These are phyloP conservation scores for Capronia epimyces DNA, from an alignment of 2,329 filamentous ascomycete genomes.

Conservation along the genomic window DNA sequence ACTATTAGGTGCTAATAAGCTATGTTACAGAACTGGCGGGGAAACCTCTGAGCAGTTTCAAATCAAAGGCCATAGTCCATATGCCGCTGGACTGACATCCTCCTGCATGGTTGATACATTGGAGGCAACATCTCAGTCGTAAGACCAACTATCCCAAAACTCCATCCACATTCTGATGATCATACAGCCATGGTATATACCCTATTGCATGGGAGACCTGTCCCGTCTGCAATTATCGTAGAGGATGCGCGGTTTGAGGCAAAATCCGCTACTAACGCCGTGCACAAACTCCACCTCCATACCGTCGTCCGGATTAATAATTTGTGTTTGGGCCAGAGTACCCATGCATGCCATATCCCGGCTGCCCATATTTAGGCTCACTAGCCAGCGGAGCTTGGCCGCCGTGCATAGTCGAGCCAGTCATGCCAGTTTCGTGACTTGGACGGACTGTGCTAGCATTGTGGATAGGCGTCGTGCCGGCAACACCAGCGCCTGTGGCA, in stretches of 20 bases:
- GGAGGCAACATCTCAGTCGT: not conserved
- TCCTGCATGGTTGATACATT: not conserved
- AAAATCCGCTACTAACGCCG: no score
- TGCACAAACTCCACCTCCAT: no score
- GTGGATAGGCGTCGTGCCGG: not conserved
- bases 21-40: not conserved
- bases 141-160: not conserved
- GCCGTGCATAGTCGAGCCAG: slow-evolving; percentile 43
- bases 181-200: no score
- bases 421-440: slow-evolving; percentile 48
- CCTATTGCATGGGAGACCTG: no score
- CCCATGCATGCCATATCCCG: slow-evolving; percentile 22
- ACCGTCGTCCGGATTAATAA: not conserved
- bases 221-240: no score
- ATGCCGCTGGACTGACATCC: not conserved
- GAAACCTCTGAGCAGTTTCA: not conserved
- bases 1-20: not conserved
- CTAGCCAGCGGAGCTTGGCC: slow-evolving; percentile 29
- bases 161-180: not conserved
- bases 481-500: slow-evolving; percentile 32
- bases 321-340: slow-evolving; percentile 8
- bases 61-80: not conserved
- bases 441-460: slow-evolving; percentile 32
- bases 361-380: slow-evolving; percentile 33
- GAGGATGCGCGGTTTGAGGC: no score